Base-by-base conservation (phyloP, 768 basidiomycete species). In the Tulasnella sp. region DNA sequence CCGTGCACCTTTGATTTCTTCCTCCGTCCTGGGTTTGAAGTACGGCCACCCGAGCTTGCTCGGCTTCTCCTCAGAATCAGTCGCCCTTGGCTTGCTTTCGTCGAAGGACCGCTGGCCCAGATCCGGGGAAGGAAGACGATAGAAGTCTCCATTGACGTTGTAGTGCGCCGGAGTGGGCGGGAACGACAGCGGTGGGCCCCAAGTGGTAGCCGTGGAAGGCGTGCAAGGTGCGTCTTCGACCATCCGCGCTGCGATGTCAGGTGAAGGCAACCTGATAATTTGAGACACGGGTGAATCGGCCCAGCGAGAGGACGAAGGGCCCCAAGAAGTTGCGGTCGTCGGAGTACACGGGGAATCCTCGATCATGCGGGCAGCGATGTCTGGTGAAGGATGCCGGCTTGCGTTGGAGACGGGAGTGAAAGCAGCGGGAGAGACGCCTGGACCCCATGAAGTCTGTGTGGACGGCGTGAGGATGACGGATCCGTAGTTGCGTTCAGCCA, bases 231-330 rank as follows among this genome's bases (percentile, higher is more conserved):
- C 85, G 82, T 91, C 89, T 44, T 92, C 91, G 28, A 89, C 84
- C 85, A 90, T 88, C 48, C 93, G 88, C 81, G 86, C 92, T 6
- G 84, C 89, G 41, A 90, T 84, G 84, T 93, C 92, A 31, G 91
- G 92, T 22, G 92, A 89, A 18, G 89, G 89, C 28, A 90, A 83
- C 58, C 88, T 87, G 44, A 40, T 77, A 11, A 77, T 69, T 5
- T 82, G 76, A 31, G 83, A 82, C 44, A 80, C 74, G 4, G 82
- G 78, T n/a, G 83, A 82, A 40, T n/a, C n/a, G 31, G 64, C 50
- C 34, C 44, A 54, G 48, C 37, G 24, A 11, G 87, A 86, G 4
- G 46, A 83, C 11, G 88, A 88, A n/a, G 88, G 87, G 73, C 89
- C 90, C 90, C 90, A 90, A 16, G 87, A 87, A 3, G 90, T 89